These are phyloP conservation scores for Lolium rigidum DNA, from an alignment of 176 grass and related monocot genomes.

Conservation along the genomic window DNA sequence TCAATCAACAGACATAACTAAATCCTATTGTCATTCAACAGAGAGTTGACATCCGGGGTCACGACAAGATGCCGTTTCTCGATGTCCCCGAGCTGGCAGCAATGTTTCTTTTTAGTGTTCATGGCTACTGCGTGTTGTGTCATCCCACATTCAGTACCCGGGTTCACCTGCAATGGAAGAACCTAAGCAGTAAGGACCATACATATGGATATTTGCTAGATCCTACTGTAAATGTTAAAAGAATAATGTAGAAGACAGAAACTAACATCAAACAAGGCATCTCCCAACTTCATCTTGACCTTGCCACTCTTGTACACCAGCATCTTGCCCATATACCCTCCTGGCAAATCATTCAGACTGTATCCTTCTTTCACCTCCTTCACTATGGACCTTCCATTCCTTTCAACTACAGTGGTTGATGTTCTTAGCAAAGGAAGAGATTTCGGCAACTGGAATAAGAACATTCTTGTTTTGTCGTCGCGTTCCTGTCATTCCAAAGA, in stretches of 20 bases:
- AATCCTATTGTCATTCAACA: constrained; percentile 48
- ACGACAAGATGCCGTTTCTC: constrained; percentile 57
- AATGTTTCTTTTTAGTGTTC: constrained; percentile 62
- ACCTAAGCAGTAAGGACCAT: too few relatives aligned
- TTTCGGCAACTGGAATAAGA: constrained; percentile 81
- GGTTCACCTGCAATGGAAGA: too few relatives aligned
- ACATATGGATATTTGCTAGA: too few relatives aligned
- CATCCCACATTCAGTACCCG: too few relatives aligned
- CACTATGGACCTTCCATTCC: too few relatives aligned
- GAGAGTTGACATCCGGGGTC: constrained; percentile 60
- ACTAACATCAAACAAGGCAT: too few relatives aligned
- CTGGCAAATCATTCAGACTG: too few relatives aligned
- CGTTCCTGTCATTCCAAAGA: constrained; percentile 44
- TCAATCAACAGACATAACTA: background rate
- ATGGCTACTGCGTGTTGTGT: constrained; percentile 59
- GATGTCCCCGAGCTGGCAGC: constrained; percentile 66
- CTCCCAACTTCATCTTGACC: too few relatives aligned
- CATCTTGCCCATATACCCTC: too few relatives aligned
- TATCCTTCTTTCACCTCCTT: too few relatives aligned
- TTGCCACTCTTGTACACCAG: too few relatives aligned
- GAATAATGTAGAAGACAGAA: background rate
- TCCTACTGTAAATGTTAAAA: too few relatives aligned
- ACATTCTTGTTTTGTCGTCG: constrained; percentile 52
- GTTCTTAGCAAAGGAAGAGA: constrained; percentile 54
- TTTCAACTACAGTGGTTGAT: constrained; percentile 47